Percentiles rank a stretch among this genome's conserved stretches.
Evolutionary conservation across 768 basidiomycete species (phyloP).

Genomic region (Holtermannia corniformis): DNA sequence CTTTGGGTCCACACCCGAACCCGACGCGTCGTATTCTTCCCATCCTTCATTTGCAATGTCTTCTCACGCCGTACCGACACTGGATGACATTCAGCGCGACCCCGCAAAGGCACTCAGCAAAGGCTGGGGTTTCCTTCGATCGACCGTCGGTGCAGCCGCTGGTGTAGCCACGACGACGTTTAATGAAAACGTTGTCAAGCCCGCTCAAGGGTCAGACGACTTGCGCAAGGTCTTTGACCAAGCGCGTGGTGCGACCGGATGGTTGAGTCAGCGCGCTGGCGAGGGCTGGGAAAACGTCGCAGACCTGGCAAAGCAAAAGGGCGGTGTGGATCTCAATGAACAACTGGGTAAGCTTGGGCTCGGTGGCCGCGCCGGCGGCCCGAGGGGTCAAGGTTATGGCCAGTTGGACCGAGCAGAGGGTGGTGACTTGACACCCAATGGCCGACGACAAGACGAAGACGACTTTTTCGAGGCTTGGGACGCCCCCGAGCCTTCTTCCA

Average conservation of each 20-base stretch:
- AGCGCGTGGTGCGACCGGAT: slow-evolving; percentile 20
- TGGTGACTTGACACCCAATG: slow-evolving; percentile 23
- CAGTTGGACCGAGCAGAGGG: slow-evolving; percentile 26
- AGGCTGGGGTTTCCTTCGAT: slow-evolving; percentile 92
- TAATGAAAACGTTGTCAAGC: slow-evolving; percentile 80
- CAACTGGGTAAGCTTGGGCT: slow-evolving; percentile 61
- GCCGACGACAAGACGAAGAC: slow-evolving; percentile 46
- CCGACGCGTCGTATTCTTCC: slow-evolving; percentile 45
- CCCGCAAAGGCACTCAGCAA: slow-evolving; percentile 77
- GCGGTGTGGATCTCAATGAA: slow-evolving; percentile 79
- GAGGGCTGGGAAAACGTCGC: slow-evolving; percentile 36
- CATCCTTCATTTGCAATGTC: slow-evolving; percentile 66
- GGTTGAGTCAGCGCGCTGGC: slow-evolving; percentile 27
- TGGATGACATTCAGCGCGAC: slow-evolving; percentile 75
- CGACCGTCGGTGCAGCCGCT: slow-evolving; percentile 67
- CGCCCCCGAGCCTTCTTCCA: slow-evolving; percentile 10
- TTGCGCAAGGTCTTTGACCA: slow-evolving; percentile 7
- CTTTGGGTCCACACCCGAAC: slow-evolving; percentile 76
- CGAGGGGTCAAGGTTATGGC: slow-evolving; percentile 33
- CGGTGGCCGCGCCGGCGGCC: slow-evolving; percentile 46
- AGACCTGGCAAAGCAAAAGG: slow-evolving; percentile 48
- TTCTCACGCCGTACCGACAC: slow-evolving; percentile 65
- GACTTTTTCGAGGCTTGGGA: slow-evolving; percentile 54
- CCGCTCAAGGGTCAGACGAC: slow-evolving; percentile 34
- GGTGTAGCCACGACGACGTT: slow-evolving; percentile 59